These are phyloP conservation scores for Ceratobasidium theobromae DNA, from an alignment of 1,284 basidiomycete genomes.

Conservation along the genomic window DNA sequence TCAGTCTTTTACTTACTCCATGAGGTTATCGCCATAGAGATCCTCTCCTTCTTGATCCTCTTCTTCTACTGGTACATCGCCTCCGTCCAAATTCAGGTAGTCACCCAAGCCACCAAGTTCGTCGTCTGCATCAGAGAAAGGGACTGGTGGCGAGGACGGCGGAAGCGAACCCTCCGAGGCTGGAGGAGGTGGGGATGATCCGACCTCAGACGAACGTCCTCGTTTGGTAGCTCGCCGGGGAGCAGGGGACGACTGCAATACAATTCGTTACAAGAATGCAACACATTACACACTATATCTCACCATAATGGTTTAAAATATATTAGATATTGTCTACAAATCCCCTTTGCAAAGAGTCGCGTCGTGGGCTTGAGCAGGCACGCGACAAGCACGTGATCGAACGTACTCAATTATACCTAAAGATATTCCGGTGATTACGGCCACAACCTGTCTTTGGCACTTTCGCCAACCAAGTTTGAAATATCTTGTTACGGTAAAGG, in stretches of 20 bases:
- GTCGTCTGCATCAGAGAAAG: slow-evolving; percentile 87
- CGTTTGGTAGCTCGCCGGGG: slow-evolving; percentile 33
- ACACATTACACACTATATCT: background rate
- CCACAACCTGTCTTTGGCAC: background rate
- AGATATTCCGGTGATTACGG: too few relatives aligned
- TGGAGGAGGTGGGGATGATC: slow-evolving; percentile 27
- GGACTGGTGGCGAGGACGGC: slow-evolving; percentile 77
- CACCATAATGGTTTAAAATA: slow-evolving; percentile 17
- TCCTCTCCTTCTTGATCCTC: slow-evolving; percentile 91
- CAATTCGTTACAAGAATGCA: background rate
- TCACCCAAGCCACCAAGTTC: slow-evolving; percentile 75
- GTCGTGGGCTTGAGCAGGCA: slow-evolving; percentile 16
- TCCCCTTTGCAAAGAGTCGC: slow-evolving; percentile 9
- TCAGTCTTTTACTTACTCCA: slow-evolving; percentile 78
- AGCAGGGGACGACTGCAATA: slow-evolving; percentile 11
- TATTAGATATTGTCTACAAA: background rate
- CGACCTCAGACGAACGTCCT: slow-evolving; percentile 31
- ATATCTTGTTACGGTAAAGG: too few relatives aligned
- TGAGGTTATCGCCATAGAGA: slow-evolving; percentile 78
- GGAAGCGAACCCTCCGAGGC: slow-evolving; percentile 59
- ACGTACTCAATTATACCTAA: background rate
- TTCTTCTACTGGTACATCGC: slow-evolving; percentile 61
- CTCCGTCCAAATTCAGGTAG: slow-evolving; percentile 57
- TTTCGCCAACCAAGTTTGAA: too few relatives aligned
- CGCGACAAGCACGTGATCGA: slow-evolving; percentile 19